phyloP scores from a whole-genome alignment of 345 rosid species.

The Cochlearia excelsa region DNA sequence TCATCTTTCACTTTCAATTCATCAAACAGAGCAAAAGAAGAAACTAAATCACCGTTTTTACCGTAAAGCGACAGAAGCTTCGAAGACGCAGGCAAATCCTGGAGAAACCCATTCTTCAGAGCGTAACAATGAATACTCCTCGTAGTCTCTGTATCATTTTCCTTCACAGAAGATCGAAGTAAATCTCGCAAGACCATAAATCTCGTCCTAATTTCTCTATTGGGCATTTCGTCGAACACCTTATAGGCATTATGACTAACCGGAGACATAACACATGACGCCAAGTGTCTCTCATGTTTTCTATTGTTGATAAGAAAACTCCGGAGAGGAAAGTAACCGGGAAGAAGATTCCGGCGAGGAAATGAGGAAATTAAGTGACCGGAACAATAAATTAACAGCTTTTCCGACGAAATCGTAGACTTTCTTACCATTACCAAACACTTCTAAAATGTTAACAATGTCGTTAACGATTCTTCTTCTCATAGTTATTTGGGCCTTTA shows the following conservation, averaged over 20 bases:
- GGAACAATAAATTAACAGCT: slow-evolving; percentile 10
- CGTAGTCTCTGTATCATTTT: slow-evolving; percentile 23
- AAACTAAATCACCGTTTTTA: slow-evolving; percentile 35
- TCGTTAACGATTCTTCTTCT: too few relatives aligned
- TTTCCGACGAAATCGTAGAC: background rate
- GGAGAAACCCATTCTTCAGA: slow-evolving; percentile 51
- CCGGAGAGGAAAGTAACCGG: background rate
- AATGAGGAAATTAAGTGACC: background rate
- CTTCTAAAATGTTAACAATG: background rate
- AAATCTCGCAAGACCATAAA: slow-evolving; percentile 32
- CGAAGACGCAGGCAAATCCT: slow-evolving; percentile 45
- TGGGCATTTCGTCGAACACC: slow-evolving; percentile 46
- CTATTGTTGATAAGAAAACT: background rate
- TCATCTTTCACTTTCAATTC: slow-evolving; percentile 46
- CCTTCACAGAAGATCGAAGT: slow-evolving; percentile 35
- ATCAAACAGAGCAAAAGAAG: slow-evolving; percentile 41
- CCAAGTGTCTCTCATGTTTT: slow-evolving; percentile 20
- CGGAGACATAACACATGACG: background rate
- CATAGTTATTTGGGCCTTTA: too few relatives aligned
- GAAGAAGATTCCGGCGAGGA: background rate
- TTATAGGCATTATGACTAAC: slow-evolving; percentile 29
- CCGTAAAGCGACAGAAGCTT: slow-evolving; percentile 52
- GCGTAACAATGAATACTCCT: slow-evolving; percentile 49
- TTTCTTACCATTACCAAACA: slow-evolving; percentile 25
- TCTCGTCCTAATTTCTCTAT: slow-evolving; percentile 28